A percentile compares a stretch with the other conserved stretches of the same genome.
Evolutionary conservation across 495 filamentous ascomycete genomes (phyloP).

Genomic region (Hyaloscypha variabilis): DNA sequence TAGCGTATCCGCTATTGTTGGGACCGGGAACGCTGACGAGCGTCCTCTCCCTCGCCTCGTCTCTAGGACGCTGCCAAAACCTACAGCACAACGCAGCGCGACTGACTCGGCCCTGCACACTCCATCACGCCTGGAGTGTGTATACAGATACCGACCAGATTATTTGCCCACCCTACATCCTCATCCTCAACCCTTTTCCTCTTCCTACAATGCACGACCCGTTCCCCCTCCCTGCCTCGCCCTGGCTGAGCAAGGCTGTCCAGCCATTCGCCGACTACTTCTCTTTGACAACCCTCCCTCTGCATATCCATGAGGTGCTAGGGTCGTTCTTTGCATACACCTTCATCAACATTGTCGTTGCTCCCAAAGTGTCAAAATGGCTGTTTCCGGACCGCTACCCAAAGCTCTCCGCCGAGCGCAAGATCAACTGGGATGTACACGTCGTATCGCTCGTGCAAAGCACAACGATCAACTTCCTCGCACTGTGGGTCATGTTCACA

Average conservation of each 20-base stretch:
- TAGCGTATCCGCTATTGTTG: background rate
- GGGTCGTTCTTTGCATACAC: slow-evolving; percentile 76
- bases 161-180: slow-evolving; percentile 1
- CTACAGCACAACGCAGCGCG: background rate
- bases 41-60: background rate
- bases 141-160: background rate
- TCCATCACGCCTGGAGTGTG: slow-evolving; percentile 8
- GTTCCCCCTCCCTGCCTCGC: slow-evolving; percentile 62
- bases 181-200: slow-evolving; percentile 7
- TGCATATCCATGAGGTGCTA: slow-evolving; percentile 89
- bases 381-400: slow-evolving; percentile 76
- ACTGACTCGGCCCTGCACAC: background rate
- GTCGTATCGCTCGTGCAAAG: slow-evolving; percentile 92
- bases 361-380: slow-evolving; percentile 69
- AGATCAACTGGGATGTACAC: slow-evolving; percentile 95
- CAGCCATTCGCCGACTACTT: slow-evolving; percentile 61
- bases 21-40: background rate
- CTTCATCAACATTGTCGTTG: slow-evolving; percentile 70
- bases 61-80: too few relatives aligned
- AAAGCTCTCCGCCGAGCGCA: slow-evolving; percentile 64
- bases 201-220: slow-evolving; percentile 63
- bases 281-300: slow-evolving; percentile 68
- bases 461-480: slow-evolving; percentile 72
- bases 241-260: slow-evolving; percentile 52
- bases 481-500: slow-evolving; percentile 79